Conservation (phyloP, 192 early-diverging fungal species). For the Entophlyctis helioformis region DNA sequence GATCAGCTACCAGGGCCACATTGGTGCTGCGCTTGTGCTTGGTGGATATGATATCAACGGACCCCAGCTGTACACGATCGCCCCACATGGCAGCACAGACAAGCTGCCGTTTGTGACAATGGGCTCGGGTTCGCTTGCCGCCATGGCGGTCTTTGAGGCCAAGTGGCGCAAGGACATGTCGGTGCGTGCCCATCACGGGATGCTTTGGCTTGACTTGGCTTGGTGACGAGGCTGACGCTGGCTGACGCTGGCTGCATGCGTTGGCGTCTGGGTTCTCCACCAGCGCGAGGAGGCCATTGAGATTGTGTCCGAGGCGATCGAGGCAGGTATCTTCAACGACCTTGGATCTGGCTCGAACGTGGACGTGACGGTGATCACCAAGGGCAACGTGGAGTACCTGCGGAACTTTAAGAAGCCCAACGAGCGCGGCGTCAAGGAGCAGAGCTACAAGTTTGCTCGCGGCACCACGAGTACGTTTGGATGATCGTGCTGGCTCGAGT, state of each 20-base stretch:
- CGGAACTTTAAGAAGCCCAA: slow-evolving; percentile 82
- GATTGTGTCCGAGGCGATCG: slow-evolving; percentile 85
- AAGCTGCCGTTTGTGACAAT: slow-evolving; percentile 94
- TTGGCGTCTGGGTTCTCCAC: background rate
- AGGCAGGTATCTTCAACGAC: slow-evolving; percentile 98
- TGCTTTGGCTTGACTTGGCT: too few species aligned
- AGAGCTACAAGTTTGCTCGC: slow-evolving; percentile 52
- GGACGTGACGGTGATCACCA: slow-evolving; percentile 85
- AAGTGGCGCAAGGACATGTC: slow-evolving; percentile 67
- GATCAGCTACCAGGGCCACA: slow-evolving; percentile 87
- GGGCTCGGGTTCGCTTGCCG: slow-evolving; percentile 88
- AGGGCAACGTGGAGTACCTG: slow-evolving; percentile 69
- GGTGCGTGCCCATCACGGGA: too few species aligned
- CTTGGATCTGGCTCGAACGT: slow-evolving; percentile 95
- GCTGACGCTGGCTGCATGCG: too few species aligned
- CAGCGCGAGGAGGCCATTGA: slow-evolving; percentile 82
- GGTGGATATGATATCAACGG: slow-evolving; percentile 88
- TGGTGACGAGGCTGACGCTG: too few species aligned
- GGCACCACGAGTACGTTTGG: slow-evolving; percentile 23
- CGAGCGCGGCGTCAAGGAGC: slow-evolving; percentile 74
- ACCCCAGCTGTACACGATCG: slow-evolving; percentile 80
- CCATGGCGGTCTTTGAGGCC: slow-evolving; percentile 92
- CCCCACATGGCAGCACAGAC: slow-evolving; percentile 91
- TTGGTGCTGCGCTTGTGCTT: slow-evolving; percentile 87
- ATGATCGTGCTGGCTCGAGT: background rate